These are phyloP conservation scores for Chrysosporium queenslandicum DNA, from an alignment of 2,329 filamentous ascomycete species.

Conservation along the genomic window DNA sequence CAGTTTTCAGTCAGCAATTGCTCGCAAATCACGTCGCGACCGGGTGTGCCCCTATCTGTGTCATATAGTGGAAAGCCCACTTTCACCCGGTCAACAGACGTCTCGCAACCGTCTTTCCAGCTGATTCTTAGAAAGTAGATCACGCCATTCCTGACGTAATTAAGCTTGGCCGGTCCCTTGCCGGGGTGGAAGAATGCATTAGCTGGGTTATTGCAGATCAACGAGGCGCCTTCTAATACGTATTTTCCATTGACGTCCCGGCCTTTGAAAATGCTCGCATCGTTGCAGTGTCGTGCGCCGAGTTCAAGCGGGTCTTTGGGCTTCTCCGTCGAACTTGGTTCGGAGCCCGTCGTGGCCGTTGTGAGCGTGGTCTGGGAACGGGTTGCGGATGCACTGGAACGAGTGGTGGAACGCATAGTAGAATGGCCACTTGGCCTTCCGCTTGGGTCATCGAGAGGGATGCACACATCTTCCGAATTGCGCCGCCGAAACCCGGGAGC, in stretches of 20 bases:
- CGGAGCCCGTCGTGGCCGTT: background rate
- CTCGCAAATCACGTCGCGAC: background rate
- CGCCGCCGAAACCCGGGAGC: background rate
- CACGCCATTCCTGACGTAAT: background rate
- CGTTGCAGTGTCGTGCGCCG: background rate
- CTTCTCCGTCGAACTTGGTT: background rate
- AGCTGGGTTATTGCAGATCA: background rate
- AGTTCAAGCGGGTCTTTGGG: background rate
- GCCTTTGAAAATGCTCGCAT: background rate
- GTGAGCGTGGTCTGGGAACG: background rate
- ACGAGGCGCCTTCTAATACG: background rate
- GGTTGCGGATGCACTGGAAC: background rate
- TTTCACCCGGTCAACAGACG: background rate
- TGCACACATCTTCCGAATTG: background rate
- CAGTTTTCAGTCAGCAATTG: background rate
- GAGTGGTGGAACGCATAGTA: background rate
- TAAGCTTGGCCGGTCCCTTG: background rate
- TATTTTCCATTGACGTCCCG: background rate
- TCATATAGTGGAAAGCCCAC: background rate
- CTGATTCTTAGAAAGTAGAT: background rate
- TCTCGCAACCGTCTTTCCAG: conserved; percentile 4
- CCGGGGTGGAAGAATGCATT: background rate
- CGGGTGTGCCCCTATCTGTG: background rate
- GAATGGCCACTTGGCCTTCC: too few species aligned
- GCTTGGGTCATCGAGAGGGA: background rate